These are phyloP conservation scores for Tylopilus sp. DNA, from an alignment of 768 basidiomycete genomes.

Conservation along the genomic window DNA sequence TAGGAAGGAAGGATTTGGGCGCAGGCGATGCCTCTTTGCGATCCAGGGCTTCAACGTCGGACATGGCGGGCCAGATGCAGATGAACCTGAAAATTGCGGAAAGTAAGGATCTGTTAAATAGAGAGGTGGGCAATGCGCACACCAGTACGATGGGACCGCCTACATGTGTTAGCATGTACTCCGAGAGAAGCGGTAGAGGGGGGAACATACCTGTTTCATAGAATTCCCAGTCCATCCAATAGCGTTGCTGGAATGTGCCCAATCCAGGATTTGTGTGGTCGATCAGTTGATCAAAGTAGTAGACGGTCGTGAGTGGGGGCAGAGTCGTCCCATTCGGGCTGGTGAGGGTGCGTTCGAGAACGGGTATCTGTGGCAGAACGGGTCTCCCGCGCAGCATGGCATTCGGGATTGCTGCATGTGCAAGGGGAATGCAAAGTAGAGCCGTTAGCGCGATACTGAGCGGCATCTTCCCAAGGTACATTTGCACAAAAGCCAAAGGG, in stretches of 20 bases:
- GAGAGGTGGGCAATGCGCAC: too few species aligned
- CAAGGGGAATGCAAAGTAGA: slow-evolving; percentile 9
- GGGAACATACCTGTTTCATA: slow-evolving; percentile 47
- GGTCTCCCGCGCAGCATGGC: slow-evolving; percentile 21
- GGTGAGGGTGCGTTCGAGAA: slow-evolving; percentile 6
- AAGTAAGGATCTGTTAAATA: too few species aligned
- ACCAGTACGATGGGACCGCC: slow-evolving; percentile 28
- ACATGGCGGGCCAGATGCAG: not conserved
- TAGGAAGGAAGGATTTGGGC: not conserved
- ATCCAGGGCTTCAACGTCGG: not conserved
- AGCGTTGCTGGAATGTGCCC: slow-evolving; percentile 77
- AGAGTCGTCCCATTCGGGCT: slow-evolving; percentile 24
- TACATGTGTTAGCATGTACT: not conserved
- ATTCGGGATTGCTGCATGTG: slow-evolving; percentile 18
- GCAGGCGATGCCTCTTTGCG: not conserved
- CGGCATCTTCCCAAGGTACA: slow-evolving; percentile 7
- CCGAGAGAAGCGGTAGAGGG: not conserved
- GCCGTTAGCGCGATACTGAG: slow-evolving; percentile 5
- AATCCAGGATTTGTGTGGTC: slow-evolving; percentile 53
- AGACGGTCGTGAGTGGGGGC: slow-evolving; percentile 27
- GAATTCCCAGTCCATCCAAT: slow-evolving; percentile 68
- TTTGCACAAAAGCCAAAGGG: not conserved
- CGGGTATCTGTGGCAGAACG: slow-evolving; percentile 12
- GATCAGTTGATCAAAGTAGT: slow-evolving; percentile 31
- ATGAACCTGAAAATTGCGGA: not conserved